phyloP scores from a whole-genome alignment of 306 rosid species.

The Quercus bicolor region DNA sequence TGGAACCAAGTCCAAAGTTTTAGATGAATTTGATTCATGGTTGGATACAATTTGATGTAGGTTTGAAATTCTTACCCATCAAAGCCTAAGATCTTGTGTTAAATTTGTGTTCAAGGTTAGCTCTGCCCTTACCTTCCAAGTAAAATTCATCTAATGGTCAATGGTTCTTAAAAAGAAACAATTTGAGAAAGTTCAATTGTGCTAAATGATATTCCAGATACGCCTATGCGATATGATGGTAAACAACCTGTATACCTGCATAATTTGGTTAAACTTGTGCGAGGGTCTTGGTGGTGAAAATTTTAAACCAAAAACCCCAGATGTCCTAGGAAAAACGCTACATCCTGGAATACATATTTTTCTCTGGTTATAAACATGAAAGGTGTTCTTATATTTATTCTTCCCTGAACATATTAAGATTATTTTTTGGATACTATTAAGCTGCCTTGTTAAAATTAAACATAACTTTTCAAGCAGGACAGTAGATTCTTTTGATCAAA shows the following conservation, averaged over 20 bases:
- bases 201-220: neutral
- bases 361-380: neutral
- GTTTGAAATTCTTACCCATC: constrained; percentile 3
- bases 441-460: neutral
- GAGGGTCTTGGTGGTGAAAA: neutral
- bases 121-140: neutral
- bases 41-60: constrained; percentile 55
- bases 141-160: neutral
- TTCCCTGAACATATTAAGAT: neutral
- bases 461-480: neutral
- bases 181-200: neutral
- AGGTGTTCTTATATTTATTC: neutral
- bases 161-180: neutral
- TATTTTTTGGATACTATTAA: neutral
- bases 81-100: constrained; percentile 15
- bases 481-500: too few relatives aligned
- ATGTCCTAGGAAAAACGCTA: neutral
- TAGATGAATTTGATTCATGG: constrained; percentile 75
- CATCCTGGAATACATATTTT: neutral
- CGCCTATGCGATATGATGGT: neutral
- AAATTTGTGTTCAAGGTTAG: neutral
- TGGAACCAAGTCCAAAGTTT: constrained; percentile 36
- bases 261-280: neutral
- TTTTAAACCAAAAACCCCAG: neutral
- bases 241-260: neutral